Evolutionary conservation across 2,329 filamentous ascomycete species (phyloP), one percentile per base, ranked within the genome.

Genomic region (Monilinia vaccinii-corymbosi): DNA sequence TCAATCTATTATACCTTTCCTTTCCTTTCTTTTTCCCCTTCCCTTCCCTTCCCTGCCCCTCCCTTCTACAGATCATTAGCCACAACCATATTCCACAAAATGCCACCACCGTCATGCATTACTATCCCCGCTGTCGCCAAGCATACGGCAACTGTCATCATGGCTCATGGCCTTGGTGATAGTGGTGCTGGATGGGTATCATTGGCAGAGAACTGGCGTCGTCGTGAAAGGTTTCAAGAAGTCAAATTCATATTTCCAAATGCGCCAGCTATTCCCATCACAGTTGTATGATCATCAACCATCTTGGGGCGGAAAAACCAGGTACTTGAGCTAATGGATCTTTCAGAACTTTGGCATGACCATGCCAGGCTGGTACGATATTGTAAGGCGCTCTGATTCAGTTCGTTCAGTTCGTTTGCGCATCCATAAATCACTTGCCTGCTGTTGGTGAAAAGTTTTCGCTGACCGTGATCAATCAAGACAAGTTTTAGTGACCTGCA

Each of bases 221-320:
- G 86, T 38, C 82, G 89, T 56, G 82, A 85, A 73, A 86, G 87
- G 70, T 90, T 97, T 65, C 84, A 91, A 61, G 88, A 97, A 75
- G 89, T 96, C 72, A 88, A 93, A 71, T 97, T 97, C 74, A 84
- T 99, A 71, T 87, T 99, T 73, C 94, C 94, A 18, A 89, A 96
- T 76, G 94, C 94, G 32, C 91, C 93, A 6, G 76, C 75, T 42
- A 94, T 96, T 58, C 91, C 91, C 36, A 90, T 97, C 71, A 92
- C 91, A n/a, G 78, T 86, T 68, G 87, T 91, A 64, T 40, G 61
- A 60, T 28, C 25, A 46, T 56, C 13, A 18, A 42, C 36, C 42
- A 32, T 55, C n/a, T 32, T 32, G 13, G 23, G 8, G 14, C 16
- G 13, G 21, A 11, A 21, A 18, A 32, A 11, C 34, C 3, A 4